These are phyloP conservation scores for Russula dissimulans DNA, from an alignment of 768 basidiomycete genomes.

Conservation along the genomic window DNA sequence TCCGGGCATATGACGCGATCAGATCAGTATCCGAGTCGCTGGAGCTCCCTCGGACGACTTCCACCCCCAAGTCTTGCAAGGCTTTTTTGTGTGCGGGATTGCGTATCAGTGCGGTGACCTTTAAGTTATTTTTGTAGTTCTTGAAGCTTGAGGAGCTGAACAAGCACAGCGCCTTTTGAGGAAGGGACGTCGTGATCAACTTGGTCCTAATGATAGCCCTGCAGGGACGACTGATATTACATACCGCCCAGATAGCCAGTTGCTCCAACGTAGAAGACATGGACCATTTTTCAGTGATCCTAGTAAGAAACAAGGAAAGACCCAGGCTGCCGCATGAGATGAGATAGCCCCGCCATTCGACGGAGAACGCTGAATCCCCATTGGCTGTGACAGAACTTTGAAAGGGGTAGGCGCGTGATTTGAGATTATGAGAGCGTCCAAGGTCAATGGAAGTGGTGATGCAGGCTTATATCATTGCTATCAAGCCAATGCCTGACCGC, in stretches of 20 bases:
- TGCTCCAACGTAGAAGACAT: constrained; percentile 13
- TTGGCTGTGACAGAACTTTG: no score
- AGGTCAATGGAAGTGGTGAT: no score
- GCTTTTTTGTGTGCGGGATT: not conserved
- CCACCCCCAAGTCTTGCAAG: not conserved
- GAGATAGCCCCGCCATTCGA: no score
- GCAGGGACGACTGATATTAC: not conserved
- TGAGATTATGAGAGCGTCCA: no score
- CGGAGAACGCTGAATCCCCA: no score
- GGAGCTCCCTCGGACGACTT: constrained; percentile 8
- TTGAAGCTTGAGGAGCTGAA: not conserved
- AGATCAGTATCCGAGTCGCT: not conserved
- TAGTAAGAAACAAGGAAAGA: not conserved
- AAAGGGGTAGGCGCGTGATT: no score
- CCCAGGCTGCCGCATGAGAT: no score
- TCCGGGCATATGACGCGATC: not conserved
- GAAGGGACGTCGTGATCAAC: not conserved
- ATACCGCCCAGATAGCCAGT: constrained; percentile 13
- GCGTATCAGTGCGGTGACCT: constrained; percentile 12
- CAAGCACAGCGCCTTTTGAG: constrained; percentile 6
- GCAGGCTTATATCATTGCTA: no score
- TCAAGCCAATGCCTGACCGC: no score
- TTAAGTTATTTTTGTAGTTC: not conserved
- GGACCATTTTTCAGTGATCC: not conserved
- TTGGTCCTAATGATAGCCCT: no score